These are phyloP conservation scores for Amphichorda felina DNA, from an alignment of 2,329 filamentous ascomycete species.

Conservation along the genomic window DNA sequence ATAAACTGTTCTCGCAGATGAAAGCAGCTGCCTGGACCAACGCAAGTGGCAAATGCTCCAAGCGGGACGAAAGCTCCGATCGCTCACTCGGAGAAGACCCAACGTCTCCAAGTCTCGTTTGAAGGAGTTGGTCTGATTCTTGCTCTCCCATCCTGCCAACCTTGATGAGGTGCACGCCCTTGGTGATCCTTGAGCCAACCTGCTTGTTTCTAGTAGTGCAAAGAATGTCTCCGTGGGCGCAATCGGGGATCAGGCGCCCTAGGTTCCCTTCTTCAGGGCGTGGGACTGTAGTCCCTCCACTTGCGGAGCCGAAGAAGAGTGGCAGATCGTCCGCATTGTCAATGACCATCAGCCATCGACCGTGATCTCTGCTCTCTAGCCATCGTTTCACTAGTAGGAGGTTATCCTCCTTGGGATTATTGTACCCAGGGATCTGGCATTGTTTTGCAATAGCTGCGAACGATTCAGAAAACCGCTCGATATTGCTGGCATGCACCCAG, in stretches of 20 bases:
- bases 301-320: conserved; percentile 1
- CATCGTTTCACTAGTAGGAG: conserved; percentile 11
- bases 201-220: conserved; percentile 22
- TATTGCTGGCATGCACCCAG: no score
- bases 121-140: conserved; percentile 13
- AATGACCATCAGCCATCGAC: conserved; percentile 7
- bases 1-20: conserved; percentile 15
- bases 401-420: conserved; percentile 8
- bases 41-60: conserved; percentile 20
- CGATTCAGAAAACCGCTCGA: no score
- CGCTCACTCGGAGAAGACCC: not conserved
- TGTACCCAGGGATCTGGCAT: not conserved
- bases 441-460: no score
- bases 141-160: conserved; percentile 14
- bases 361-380: conserved; percentile 9
- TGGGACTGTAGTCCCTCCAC: no score
- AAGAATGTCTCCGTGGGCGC: conserved; percentile 15
- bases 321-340: conserved; percentile 5
- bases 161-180: conserved; percentile 10
- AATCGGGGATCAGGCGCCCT: conserved; percentile 20
- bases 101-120: conserved; percentile 5
- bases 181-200: conserved; percentile 10
- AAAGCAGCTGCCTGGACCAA: conserved; percentile 21
- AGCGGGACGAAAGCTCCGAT: conserved; percentile 9
- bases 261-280: no score